These are phyloP conservation scores for Cercophora newfieldiana DNA, from an alignment of 495 filamentous ascomycete species.

Conservation along the genomic window DNA sequence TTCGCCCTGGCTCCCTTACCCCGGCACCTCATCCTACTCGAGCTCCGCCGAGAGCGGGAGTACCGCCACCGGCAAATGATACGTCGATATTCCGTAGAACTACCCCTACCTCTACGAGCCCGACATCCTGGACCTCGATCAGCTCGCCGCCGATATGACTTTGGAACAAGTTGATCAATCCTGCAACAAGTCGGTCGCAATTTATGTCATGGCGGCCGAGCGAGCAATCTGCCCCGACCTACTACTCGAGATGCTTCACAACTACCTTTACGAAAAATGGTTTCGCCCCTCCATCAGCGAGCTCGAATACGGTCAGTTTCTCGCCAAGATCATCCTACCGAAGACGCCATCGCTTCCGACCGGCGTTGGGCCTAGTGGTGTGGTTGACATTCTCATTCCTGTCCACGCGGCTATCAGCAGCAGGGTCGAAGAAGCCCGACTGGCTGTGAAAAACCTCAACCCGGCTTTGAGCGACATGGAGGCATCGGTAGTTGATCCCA, in stretches of 20 bases:
- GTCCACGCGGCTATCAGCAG: constrained; percentile 8
- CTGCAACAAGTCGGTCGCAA: constrained; percentile 12
- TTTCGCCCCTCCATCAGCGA: constrained; percentile 14
- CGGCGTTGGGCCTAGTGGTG: constrained; percentile 1
- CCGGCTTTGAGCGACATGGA: neutral
- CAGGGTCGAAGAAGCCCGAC: constrained; percentile 9
- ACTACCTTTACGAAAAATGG: constrained; percentile 13
- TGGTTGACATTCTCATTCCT: constrained; percentile 9
- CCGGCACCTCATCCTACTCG: too few species aligned
- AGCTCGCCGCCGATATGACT: constrained; percentile 3
- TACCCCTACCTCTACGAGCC: too few species aligned
- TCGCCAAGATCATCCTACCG: constrained; percentile 2
- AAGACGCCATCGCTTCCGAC: neutral
- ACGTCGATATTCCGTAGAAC: too few species aligned
- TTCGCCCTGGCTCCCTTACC: too few species aligned
- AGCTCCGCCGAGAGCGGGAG: too few species aligned
- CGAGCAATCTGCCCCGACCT: constrained; percentile 4
- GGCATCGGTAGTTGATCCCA: neutral
- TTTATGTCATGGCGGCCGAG: constrained; percentile 9
- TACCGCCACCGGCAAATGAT: too few species aligned
- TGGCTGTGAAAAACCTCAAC: constrained; percentile 6
- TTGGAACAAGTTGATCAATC: constrained; percentile 7
- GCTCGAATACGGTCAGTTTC: constrained; percentile 15
- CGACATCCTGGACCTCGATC: too few species aligned
- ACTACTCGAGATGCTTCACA: constrained; percentile 12